Conservation (phyloP, 2,329 filamentous ascomycete species). For the Aspergillus sp. region DNA sequence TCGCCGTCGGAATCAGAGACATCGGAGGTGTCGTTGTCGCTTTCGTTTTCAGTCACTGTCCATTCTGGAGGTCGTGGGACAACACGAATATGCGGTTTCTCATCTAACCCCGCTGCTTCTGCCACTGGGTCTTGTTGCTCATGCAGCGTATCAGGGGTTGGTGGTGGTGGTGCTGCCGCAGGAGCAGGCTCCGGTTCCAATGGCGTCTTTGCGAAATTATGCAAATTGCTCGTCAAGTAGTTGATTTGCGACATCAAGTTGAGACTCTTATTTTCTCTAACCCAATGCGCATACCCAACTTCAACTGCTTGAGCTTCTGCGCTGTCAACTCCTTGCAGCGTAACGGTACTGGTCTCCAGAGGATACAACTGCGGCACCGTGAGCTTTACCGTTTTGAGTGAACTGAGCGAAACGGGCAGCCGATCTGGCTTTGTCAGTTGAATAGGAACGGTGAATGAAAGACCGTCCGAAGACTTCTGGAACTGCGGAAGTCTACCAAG, state of each 20-base stretch:
- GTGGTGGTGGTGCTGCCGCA: constrained; percentile 3
- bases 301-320: constrained; percentile 57
- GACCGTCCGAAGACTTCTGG: constrained; percentile 60
- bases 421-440: constrained; percentile 54
- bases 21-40: constrained; percentile 29
- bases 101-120: constrained; percentile 25
- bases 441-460: constrained; percentile 62
- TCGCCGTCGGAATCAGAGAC: constrained; percentile 41
- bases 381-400: constrained; percentile 57
- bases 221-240: constrained; percentile 63
- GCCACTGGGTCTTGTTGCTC: constrained; percentile 10
- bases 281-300: constrained; percentile 54
- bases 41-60: constrained; percentile 35
- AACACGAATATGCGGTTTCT: constrained; percentile 58
- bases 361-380: constrained; percentile 66
- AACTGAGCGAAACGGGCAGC: constrained; percentile 54
- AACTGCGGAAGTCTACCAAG: constrained; percentile 61
- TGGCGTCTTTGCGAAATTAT: constrained; percentile 54
- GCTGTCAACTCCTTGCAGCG: constrained; percentile 56
- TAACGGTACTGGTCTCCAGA: constrained; percentile 57
- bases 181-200: constrained; percentile 18
- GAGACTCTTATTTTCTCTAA: constrained; percentile 49
- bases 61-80: constrained; percentile 75
- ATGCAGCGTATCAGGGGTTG: constrained; percentile 5
- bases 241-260: constrained; percentile 68